These are phyloP conservation scores for Schrenkiella parvula DNA, from an alignment of 345 rosid species.

Conservation along the genomic window DNA sequence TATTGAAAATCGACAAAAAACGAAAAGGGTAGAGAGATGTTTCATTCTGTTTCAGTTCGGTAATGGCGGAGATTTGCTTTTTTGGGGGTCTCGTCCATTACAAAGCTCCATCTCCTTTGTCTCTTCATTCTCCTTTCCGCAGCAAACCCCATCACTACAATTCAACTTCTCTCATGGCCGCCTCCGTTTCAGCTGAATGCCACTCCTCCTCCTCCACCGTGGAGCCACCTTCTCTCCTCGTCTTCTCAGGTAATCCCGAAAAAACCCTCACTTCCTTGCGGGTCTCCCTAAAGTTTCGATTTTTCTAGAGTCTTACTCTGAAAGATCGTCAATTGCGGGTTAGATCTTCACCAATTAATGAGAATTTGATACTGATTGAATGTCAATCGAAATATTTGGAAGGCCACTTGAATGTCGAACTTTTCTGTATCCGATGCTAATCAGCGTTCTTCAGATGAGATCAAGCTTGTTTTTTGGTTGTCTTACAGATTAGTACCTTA, in stretches of 20 bases:
- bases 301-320: not conserved
- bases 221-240: slow-evolving; percentile 67
- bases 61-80: slow-evolving; percentile 57
- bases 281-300: not conserved
- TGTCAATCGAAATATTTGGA: not conserved
- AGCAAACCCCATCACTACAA: not conserved
- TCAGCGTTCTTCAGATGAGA: not conserved
- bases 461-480: not conserved
- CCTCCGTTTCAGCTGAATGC: slow-evolving; percentile 30
- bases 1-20: not conserved
- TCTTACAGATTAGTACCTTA: not conserved
- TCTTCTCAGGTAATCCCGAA: slow-evolving; percentile 59
- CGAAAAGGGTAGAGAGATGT: not conserved
- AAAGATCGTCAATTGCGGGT: not conserved
- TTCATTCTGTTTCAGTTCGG: slow-evolving; percentile 21
- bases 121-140: slow-evolving; percentile 12
- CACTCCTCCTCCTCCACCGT: slow-evolving; percentile 34
- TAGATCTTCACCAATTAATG: not conserved
- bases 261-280: not conserved
- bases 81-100: slow-evolving; percentile 21
- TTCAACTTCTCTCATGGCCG: slow-evolving; percentile 31
- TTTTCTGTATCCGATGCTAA: not conserved
- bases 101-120: slow-evolving; percentile 20
- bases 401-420: not conserved
- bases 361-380: not conserved